Conservation (phyloP, 2,329 filamentous ascomycete genomes). For the Dactylonectria macrodidyma region DNA sequence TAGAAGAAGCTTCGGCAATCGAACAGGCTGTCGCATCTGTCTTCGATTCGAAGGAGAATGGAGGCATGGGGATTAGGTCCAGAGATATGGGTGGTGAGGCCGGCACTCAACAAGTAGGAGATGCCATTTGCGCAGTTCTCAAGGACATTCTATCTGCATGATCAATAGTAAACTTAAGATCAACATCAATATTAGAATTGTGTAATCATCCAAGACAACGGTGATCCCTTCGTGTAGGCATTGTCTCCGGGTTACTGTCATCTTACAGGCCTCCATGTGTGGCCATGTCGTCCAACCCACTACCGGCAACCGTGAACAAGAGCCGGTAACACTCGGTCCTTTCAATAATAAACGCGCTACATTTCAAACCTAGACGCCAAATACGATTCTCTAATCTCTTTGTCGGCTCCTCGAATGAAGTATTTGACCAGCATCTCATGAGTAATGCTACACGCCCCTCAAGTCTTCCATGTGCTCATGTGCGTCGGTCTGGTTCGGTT, state of each 20-base stretch:
- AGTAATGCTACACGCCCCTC: no score
- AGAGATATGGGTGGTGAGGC: slow-evolving; percentile 76
- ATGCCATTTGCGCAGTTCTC: slow-evolving; percentile 60
- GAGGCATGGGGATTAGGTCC: slow-evolving; percentile 68
- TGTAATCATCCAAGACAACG: neutral
- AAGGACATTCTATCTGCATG: slow-evolving; percentile 12
- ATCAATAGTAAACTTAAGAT: neutral
- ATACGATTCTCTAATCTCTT: neutral
- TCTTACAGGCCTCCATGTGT: neutral
- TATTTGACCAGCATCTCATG: neutral
- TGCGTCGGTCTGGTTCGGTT: neutral
- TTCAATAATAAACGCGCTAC: neutral
- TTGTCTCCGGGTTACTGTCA: neutral
- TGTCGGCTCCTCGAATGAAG: neutral
- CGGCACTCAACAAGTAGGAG: slow-evolving; percentile 77
- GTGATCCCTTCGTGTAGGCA: neutral
- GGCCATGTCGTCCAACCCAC: neutral
- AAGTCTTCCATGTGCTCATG: neutral
- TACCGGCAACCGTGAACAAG: neutral
- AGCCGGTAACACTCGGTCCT: neutral
- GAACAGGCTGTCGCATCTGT: slow-evolving; percentile 75
- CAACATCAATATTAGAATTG: neutral
- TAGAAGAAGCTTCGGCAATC: slow-evolving; percentile 73
- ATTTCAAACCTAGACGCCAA: slow-evolving; percentile 1
- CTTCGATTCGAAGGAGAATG: slow-evolving; percentile 66